These are phyloP conservation scores for Mucor velutinosus DNA, from an alignment of 371 early-diverging fungal species.

Conservation along the genomic window DNA sequence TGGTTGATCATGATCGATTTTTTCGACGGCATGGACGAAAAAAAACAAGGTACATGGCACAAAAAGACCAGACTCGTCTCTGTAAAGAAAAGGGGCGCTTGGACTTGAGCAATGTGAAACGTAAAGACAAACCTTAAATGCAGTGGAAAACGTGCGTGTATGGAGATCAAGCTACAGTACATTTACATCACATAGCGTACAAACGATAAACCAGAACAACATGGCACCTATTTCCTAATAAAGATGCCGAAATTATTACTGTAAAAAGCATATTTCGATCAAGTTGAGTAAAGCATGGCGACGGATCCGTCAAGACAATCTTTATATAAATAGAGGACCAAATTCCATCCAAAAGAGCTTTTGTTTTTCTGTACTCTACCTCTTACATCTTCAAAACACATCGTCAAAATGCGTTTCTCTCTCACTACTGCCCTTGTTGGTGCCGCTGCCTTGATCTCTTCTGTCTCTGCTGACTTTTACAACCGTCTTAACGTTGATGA, in stretches of 20 bases:
- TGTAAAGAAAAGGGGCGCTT: not conserved
- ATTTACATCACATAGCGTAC: not conserved
- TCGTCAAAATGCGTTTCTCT: slow-evolving; percentile 21
- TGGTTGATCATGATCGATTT: not conserved
- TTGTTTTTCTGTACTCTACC: not conserved
- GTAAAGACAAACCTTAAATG: not conserved
- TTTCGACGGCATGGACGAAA: too few species aligned
- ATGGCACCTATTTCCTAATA: not conserved
- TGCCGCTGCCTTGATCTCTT: slow-evolving; percentile 14
- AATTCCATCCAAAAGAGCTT: not conserved
- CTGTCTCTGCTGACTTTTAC: slow-evolving; percentile 24
- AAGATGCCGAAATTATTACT: not conserved
- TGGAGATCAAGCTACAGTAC: not conserved
- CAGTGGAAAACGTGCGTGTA: not conserved
- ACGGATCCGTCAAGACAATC: too few species aligned
- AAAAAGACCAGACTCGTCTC: not conserved
- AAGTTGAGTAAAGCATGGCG: not conserved
- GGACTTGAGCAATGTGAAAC: not conserved
- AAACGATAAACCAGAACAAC: not conserved
- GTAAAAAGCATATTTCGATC: not conserved
- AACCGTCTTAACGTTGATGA: slow-evolving; percentile 25
- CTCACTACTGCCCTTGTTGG: slow-evolving; percentile 20
- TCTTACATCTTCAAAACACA: not conserved
- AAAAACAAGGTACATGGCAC: not conserved
- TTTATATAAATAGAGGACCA: not conserved